Base-by-base conservation (phyloP, 352 stramenopile species). In the Pythium biforme region DNA sequence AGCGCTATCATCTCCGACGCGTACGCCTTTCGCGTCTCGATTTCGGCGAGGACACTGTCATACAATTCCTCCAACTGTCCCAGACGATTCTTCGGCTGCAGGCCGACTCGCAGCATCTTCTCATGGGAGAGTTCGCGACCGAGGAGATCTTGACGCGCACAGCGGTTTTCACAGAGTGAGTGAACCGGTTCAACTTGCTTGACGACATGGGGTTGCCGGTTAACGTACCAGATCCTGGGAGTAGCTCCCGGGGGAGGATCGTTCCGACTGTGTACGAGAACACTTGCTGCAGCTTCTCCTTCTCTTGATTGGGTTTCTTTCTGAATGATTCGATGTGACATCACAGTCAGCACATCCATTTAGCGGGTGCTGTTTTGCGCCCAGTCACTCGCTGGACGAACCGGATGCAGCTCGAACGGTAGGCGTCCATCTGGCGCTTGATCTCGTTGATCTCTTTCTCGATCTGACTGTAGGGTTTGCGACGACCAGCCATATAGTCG, bases 201-300 rank as follows among this genome's bases (percentile, higher is more conserved):
- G 39, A 19, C 14, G 4, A 46, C 26, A n/a, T 37, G 7, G n/a
- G 47, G 33, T 22, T 22, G n/a, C 33, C 10, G 11, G n/a, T 17
- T 4, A 11, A 54, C 49, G 27, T 55, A 91, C 83, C 78, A 26
- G 84, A 69, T 70, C 82, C 82, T n/a, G 84, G 84, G 3, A 94
- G 63, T 8, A 94, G 64, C 31, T 92, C 77, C 0, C 72, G 68
- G 6, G 84, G 84, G n/a, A 94, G 62, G 58, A 94, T 94, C 0
- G 59, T 81, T 6, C 84, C 84, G 4, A 66, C 68, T 1, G 77
- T 76, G 67, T 88, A 94, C 23, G 82, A 83, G 41, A 94, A 92
- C 7, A 79, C 59, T 47, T 94, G 82, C 59, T 94, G 84, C 14
- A 94, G 73, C 59, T 90, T 94, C 53, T 94, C 82, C 56, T 94